Evolutionary conservation across 1,139 yeast species (phyloP).

Genomic region (Zygoascus meyerae): DNA sequence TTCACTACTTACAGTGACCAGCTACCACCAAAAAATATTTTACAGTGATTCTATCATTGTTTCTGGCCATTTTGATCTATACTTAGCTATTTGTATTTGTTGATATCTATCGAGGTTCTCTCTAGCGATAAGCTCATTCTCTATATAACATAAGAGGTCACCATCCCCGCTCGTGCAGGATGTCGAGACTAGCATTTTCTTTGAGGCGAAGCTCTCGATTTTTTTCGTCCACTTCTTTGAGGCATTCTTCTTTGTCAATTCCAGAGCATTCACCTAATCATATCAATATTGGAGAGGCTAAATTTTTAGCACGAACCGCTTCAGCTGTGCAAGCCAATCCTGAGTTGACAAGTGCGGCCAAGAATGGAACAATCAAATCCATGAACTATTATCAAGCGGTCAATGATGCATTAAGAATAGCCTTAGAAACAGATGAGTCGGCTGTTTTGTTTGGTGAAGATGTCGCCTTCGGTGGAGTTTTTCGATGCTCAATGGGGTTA

Average conservation of each 20-base stretch:
- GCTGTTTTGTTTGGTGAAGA: conserved; percentile 36
- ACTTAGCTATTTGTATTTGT: too few species aligned
- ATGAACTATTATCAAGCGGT: conserved; percentile 34
- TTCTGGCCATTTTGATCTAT: too few species aligned
- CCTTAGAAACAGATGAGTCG: conserved; percentile 33
- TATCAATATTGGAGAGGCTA: conserved; percentile 26
- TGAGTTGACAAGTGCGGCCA: conserved; percentile 18
- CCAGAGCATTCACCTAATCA: conserved; percentile 21
- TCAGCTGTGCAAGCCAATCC: conserved; percentile 20
- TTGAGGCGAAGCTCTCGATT: background rate
- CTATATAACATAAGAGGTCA: too few species aligned
- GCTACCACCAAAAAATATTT: too few species aligned
- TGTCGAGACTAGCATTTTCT: too few species aligned
- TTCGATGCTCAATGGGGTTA: conserved; percentile 36
- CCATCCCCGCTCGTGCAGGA: too few species aligned
- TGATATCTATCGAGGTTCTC: too few species aligned
- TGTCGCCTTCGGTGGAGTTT: conserved; percentile 38
- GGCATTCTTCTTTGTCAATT: conserved; percentile 13
- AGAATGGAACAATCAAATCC: conserved; percentile 22
- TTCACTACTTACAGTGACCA: too few species aligned
- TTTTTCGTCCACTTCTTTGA: background rate
- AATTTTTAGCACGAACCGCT: conserved; percentile 24
- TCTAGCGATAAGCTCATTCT: too few species aligned
- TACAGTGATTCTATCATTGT: too few species aligned
- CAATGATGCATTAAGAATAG: conserved; percentile 33